Evolutionary conservation across 2,329 filamentous ascomycete genomes (phyloP).

Genomic region (Chalaropsis thielavioides): DNA sequence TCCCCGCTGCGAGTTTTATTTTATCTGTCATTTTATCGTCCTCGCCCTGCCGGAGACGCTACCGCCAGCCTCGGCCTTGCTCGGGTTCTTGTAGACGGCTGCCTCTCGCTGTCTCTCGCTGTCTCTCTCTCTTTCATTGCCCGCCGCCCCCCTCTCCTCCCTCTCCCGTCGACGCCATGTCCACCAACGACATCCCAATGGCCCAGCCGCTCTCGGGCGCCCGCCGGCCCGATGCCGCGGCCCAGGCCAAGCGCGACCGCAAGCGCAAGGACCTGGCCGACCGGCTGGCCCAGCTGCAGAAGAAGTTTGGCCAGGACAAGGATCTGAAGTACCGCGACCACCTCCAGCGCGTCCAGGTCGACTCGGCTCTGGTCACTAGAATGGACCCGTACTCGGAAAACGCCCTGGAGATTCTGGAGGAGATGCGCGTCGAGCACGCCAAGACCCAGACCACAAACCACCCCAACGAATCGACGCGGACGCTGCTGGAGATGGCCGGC

Average conservation of each 20-base stretch:
- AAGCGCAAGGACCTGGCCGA: conserved; percentile 71
- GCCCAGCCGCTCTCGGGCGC: conserved; percentile 20
- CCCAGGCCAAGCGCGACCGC: conserved; percentile 78
- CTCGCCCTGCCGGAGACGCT: too few species aligned
- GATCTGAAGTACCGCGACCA: conserved; percentile 79
- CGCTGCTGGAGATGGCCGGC: conserved; percentile 60
- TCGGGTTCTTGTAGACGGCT: not conserved
- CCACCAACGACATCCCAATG: conserved; percentile 26
- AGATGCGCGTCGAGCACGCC: conserved; percentile 42
- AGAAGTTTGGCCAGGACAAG: conserved; percentile 64
- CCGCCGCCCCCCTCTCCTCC: not conserved
- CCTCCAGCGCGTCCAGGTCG: conserved; percentile 79
- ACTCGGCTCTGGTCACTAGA: conserved; percentile 72
- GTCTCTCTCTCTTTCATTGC: not conserved
- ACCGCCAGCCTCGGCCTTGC: not conserved
- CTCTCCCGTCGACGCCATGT: conserved; percentile 24
- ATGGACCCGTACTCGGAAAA: conserved; percentile 65
- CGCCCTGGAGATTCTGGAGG: conserved; percentile 56
- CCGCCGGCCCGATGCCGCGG: conserved; percentile 27
- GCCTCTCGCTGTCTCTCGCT: not conserved
- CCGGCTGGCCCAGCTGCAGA: conserved; percentile 58
- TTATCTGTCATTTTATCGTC: not conserved
- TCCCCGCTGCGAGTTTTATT: not conserved
- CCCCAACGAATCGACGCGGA: conserved; percentile 33
- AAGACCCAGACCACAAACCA: conserved; percentile 30